Evolutionary conservation across 2,329 filamentous ascomycete species (phyloP), one percentile per base, ranked within the genome.

Genomic region (Esteya vermicola): DNA sequence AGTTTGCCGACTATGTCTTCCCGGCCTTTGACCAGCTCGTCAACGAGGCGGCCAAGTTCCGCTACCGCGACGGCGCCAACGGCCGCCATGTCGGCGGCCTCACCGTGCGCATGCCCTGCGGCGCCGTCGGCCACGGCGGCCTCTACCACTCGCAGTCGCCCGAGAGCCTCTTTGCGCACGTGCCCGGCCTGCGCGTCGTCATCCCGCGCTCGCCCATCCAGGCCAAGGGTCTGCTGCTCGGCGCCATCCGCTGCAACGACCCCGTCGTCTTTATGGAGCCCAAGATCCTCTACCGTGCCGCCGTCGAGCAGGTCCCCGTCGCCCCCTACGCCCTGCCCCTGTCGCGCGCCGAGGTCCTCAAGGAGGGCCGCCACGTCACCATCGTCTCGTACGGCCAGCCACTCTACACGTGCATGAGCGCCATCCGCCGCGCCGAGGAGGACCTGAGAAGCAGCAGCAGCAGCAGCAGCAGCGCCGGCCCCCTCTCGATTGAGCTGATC

Each of bases 1-100:
- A 95, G 57, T 95, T 95, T 54, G 88, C 88, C 43, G 88, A 95
- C 56, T 95, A 95, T 56, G 78, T 94, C 40, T 94, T 79, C 56
- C 88, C 88, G 3, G 86, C 88, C 0, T 94, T 93, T 52, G 86
- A 95, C 54, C 86, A 95, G 63, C 72, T 95, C 25, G 85, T 94
- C 53, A 94, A 94, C 52, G 86, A 95, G 60, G 86, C 84, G 0
- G 84, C 85, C 45, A 94, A 94, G 61, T 81, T 83, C 53, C 70
- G 88, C 41, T 95, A 85, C 58, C 71, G 86, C 36, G 80, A 81
- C 37, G 76, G 75, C 0, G 47, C 53, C 16, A 66, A 67, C 38
- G 70, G 70, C 1, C 60, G 71, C 40, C 68, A 73, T 54, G 79
- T 72, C 16, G 88, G 88, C 18, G 85, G 85, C 0, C 57, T 95